Base-by-base conservation (phyloP, 441 rosid genomes). In the Adansonia grandidieri region DNA sequence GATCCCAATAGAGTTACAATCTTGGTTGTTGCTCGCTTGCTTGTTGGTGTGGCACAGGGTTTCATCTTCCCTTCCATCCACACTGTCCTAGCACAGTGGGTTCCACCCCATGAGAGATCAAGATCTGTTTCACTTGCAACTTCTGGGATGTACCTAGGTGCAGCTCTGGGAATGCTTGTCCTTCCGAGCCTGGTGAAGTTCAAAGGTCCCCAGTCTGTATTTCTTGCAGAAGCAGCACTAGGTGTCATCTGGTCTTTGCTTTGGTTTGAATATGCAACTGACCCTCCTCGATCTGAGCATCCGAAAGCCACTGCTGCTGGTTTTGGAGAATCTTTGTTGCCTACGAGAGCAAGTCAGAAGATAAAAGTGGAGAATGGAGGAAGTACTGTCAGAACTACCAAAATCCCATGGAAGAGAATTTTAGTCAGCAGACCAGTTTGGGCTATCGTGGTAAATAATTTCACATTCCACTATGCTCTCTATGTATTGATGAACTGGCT, bases 401-500 rank as follows among this genome's bases (percentile, higher is more conserved):
- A 86, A 69, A 93, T 95, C 84, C 99, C 98, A 2, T 93, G 99
- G 99, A 93, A 85, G 89, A 91, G 76, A 65, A 95, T 93, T 68
- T 64, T 88, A 70, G 14, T 92, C 71, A 91, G 94, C 80, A 78
- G 89, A 64, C 95, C 98, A 0, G 88, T 95, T 28, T 93, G 96
- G 97, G 96, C 99, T 0, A 93, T 95, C 19, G 98, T 95, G 83
- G 94, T 86, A 20, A 95, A 95, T 77, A 93, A 93, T 70, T 95
- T 95, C 82, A 93, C 98, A 7, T 95, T 95, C 88, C 99, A 95
- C 80, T 93, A 93, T 67, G 99, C 97, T 44, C 73, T 95, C 45
- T 95, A 93, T n/a, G 95, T 93, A 78, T 71, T 95, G 88, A 95
- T 95, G 97, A 95, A 95, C 81, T 95, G 99, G 98, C 89, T 95